These are phyloP conservation scores for Narthecium ossifragum DNA, from an alignment of 106 monocot species.

Conservation along the genomic window DNA sequence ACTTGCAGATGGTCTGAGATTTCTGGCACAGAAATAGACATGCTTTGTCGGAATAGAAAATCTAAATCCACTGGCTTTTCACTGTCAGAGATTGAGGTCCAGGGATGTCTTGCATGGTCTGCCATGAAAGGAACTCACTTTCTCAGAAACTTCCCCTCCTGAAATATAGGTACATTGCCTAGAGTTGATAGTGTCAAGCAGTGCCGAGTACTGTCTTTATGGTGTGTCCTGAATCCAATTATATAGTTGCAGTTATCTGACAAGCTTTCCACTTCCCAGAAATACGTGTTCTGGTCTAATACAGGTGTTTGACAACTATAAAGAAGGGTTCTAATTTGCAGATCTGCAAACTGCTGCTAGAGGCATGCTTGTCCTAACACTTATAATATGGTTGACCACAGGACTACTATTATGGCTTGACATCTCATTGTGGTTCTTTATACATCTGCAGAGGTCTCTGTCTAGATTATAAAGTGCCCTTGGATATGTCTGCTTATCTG, in stretches of 20 bases:
- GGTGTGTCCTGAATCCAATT: neutral
- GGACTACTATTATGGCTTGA: too few relatives aligned
- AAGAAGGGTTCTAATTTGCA: neutral
- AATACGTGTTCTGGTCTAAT: neutral
- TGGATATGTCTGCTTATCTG: too few relatives aligned
- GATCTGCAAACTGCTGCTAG: neutral
- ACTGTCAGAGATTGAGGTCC: neutral
- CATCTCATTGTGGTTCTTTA: too few relatives aligned
- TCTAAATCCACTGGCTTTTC: neutral
- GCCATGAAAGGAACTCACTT: too few relatives aligned
- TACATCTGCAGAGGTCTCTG: too few relatives aligned
- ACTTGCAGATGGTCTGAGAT: neutral
- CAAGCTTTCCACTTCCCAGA: neutral
- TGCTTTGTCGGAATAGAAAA: neutral
- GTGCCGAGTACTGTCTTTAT: neutral
- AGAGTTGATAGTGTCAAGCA: constrained; percentile 2
- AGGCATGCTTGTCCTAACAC: too few relatives aligned
- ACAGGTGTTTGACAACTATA: neutral
- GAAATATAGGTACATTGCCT: neutral
- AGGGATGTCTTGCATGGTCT: too few relatives aligned
- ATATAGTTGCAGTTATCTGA: constrained; percentile 7
- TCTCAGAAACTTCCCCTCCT: too few relatives aligned
- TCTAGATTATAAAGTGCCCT: too few relatives aligned
- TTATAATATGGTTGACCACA: too few relatives aligned
- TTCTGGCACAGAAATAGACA: neutral